Base-by-base conservation (phyloP, 202 grass and related monocot genomes). In the Tripidium arundinaceum region DNA sequence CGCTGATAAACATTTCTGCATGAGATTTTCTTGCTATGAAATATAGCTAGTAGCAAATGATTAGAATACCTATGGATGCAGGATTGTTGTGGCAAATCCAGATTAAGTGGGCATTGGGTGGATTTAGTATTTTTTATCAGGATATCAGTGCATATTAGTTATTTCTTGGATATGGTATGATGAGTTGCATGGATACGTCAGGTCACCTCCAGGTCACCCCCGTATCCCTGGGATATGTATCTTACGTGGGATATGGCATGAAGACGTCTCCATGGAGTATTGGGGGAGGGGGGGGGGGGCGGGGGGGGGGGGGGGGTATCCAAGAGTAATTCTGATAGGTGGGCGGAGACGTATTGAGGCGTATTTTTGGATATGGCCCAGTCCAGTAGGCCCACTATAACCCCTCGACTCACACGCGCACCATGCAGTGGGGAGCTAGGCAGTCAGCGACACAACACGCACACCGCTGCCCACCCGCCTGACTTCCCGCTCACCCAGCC, bases 111-210 rank as follows among this genome's bases (percentile, higher is more conserved):
- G 28, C 75, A 28, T 28, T 24, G 5, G 42, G 22, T 28, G 63
- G 40, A 21, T 67, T 86, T 86, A 34, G 63, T 76, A 68, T 12
- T 67, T 28, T 75, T 9, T 74, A 58, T 40, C 46, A 46, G 34
- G 12, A 47, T 36, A 65, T 34, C 5, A 14, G 10, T 70, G 47
- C 41, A 26, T 64, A 41, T 65, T 18, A 34, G 11, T 33, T 36
- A 55, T 72, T 1, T 55, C 29, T 58, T 59, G 18, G 68, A 41
- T 72, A 45, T 52, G 47, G 47, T 50, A 19, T 50, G 34, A 37
- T 37, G 47, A 19, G 47, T 19, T 19, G 47, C 47, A 50, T 50
- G 47, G 47, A 50, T 50, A 19, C 16, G 1, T 46, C 43, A 16
- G 16, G 16, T 50, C 47, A 19, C 31, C 31, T n/a, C n/a, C n/a